Conservation (phyloP, 2,329 filamentous ascomycete genomes). For the Raffaelea deltoideospora region DNA sequence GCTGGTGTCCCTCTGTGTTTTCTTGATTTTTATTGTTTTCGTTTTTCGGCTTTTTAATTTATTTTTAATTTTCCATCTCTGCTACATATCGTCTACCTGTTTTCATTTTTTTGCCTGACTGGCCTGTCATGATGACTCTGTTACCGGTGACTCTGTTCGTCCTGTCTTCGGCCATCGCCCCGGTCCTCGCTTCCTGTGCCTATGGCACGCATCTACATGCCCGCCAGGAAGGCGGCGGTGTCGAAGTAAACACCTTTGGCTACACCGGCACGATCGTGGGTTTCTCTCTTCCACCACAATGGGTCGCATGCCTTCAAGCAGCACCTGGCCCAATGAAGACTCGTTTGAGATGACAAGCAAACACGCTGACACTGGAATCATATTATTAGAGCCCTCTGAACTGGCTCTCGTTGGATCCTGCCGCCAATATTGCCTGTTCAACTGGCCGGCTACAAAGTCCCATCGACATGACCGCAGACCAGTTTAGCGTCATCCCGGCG, state of each 20-base stretch:
- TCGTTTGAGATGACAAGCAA: too few species aligned
- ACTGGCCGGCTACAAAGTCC: constrained; percentile 39
- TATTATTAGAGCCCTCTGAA: constrained; percentile 15
- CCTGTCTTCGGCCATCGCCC: too few species aligned
- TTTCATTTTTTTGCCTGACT: too few species aligned
- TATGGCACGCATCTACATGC: constrained; percentile 22
- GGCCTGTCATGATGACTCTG: too few species aligned
- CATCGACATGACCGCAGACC: constrained; percentile 32
- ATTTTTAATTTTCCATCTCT: too few species aligned
- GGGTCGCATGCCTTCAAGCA: not conserved
- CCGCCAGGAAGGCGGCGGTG: constrained; percentile 14
- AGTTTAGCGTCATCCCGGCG: constrained; percentile 17
- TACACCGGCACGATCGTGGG: constrained; percentile 21
- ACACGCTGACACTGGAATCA: not conserved
- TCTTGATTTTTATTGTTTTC: too few species aligned
- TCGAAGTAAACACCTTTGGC: constrained; percentile 21
- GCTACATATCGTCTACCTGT: too few species aligned
- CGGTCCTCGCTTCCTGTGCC: constrained; percentile 18
- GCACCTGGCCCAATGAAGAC: not conserved
- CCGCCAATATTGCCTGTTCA: constrained; percentile 33
- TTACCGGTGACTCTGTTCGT: too few species aligned
- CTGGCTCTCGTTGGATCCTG: constrained; percentile 18
- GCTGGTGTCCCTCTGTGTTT: too few species aligned
- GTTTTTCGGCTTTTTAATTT: too few species aligned
- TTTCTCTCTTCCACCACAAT: not conserved